Conservation (phyloP, 1,284 basidiomycete species). For the Puccinia polysora region DNA sequence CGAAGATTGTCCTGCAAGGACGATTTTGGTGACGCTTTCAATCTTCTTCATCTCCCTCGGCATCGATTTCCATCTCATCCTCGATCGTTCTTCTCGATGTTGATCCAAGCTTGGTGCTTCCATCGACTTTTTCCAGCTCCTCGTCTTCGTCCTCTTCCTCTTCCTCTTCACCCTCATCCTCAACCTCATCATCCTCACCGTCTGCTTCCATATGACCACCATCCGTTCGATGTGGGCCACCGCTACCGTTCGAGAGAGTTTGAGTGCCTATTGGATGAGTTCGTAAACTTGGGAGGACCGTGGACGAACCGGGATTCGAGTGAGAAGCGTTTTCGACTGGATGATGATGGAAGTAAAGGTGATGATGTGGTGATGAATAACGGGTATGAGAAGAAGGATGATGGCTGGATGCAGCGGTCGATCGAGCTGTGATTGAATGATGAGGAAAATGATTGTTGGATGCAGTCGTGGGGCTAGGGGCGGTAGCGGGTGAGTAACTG, state of each 20-base stretch:
- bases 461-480: conserved; percentile 10
- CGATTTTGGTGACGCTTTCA: too few relatives aligned
- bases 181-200: conserved; percentile 10
- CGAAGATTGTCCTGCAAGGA: too few relatives aligned
- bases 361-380: conserved; percentile 27
- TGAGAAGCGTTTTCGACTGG: background rate
- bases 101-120: conserved; percentile 8
- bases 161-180: background rate
- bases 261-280: background rate
- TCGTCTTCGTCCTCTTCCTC: conserved; percentile 1
- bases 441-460: conserved; percentile 30
- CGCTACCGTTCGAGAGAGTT: conserved; percentile 20
- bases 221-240: background rate
- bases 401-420: conserved; percentile 22
- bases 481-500: conserved; percentile 3
- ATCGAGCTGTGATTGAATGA: conserved; percentile 11
- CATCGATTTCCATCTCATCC: too few relatives aligned
- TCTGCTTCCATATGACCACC: background rate
- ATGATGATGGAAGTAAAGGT: conserved; percentile 24
- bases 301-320: conserved; percentile 2
- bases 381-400: conserved; percentile 19
- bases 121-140: conserved; percentile 7
- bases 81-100: background rate
- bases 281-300: conserved; percentile 2
- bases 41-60: too few relatives aligned